Conservation (phyloP, 352 stramenopile genomes). For the Pythium volutum region DNA sequence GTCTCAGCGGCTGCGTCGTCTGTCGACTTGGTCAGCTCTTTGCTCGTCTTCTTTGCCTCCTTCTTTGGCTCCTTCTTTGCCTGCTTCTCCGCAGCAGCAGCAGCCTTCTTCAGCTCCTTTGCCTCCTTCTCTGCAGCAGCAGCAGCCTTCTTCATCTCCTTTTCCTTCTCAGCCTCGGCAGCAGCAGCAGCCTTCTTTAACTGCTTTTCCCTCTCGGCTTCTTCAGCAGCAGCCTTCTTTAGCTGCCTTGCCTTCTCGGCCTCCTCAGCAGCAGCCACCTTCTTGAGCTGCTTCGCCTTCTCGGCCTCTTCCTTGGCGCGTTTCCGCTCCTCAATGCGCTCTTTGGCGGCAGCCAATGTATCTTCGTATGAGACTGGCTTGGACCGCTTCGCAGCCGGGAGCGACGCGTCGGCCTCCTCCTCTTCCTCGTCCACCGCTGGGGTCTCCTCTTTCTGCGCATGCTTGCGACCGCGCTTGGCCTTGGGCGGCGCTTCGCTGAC, state of each 20-base stretch:
- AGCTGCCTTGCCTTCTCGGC: neutral
- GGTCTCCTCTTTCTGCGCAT: neutral
- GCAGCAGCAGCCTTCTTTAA: neutral
- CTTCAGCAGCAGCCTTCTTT: neutral
- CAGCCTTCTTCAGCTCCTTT: neutral
- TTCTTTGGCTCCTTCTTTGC: too few relatives aligned
- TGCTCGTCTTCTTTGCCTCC: neutral
- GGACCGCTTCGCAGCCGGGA: slow-evolving; percentile 35
- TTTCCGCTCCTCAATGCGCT: slow-evolving; percentile 38
- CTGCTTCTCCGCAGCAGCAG: neutral
- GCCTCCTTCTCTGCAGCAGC: neutral
- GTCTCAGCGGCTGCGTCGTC: neutral
- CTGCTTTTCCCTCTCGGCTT: slow-evolving; percentile 1
- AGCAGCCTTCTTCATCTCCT: neutral
- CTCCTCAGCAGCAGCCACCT: neutral
- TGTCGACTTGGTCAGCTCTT: neutral
- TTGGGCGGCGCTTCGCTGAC: slow-evolving; percentile 6
- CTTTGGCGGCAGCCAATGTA: slow-evolving; percentile 36
- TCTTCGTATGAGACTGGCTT: slow-evolving; percentile 34
- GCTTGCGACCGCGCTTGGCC: slow-evolving; percentile 19
- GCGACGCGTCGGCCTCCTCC: slow-evolving; percentile 23
- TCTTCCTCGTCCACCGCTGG: neutral
- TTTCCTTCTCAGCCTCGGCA: neutral
- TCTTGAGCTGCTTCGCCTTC: neutral
- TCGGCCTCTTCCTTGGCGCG: slow-evolving; percentile 5